These are phyloP conservation scores for Termitomyces sp. DNA, from an alignment of 768 basidiomycete species.

Conservation along the genomic window DNA sequence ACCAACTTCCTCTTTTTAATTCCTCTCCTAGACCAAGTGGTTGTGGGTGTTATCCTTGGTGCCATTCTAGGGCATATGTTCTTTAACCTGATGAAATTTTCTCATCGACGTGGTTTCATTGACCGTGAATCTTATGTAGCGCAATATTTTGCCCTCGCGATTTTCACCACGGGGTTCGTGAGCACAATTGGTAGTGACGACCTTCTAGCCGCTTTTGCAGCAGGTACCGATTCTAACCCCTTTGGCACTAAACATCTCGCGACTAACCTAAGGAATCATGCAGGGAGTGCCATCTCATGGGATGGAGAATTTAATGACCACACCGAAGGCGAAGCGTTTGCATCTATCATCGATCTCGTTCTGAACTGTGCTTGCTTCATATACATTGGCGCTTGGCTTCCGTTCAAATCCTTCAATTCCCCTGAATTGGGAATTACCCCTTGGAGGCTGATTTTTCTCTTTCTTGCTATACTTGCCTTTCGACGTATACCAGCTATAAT, in stretches of 20 bases:
- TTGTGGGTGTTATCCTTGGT: slow-evolving; percentile 71
- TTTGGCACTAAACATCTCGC: background rate
- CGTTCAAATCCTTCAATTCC: slow-evolving; percentile 55
- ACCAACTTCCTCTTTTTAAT: background rate
- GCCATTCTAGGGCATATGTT: slow-evolving; percentile 59
- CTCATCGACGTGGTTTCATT: slow-evolving; percentile 58
- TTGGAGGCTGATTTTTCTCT: slow-evolving; percentile 68
- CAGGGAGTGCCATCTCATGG: slow-evolving; percentile 70
- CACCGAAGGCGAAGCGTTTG: slow-evolving; percentile 83
- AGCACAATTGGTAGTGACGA: slow-evolving; percentile 84
- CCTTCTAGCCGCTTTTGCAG: slow-evolving; percentile 85
- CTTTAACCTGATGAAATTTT: slow-evolving; percentile 68
- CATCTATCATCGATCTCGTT: slow-evolving; percentile 86
- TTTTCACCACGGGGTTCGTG: slow-evolving; percentile 77
- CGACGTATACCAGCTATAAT: slow-evolving; percentile 82
- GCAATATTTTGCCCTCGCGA: slow-evolving; percentile 71
- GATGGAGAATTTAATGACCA: slow-evolving; percentile 80
- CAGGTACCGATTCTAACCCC: slow-evolving; percentile 41
- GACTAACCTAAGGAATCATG: background rate
- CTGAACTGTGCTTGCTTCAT: slow-evolving; percentile 79
- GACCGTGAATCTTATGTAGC: slow-evolving; percentile 86
- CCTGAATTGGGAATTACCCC: slow-evolving; percentile 59
- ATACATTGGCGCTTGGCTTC: slow-evolving; percentile 87
- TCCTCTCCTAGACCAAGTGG: slow-evolving; percentile 62
- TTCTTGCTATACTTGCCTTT: slow-evolving; percentile 64